Conservation (phyloP, 2,329 filamentous ascomycete genomes). For the Mollisiaceae sp. region DNA sequence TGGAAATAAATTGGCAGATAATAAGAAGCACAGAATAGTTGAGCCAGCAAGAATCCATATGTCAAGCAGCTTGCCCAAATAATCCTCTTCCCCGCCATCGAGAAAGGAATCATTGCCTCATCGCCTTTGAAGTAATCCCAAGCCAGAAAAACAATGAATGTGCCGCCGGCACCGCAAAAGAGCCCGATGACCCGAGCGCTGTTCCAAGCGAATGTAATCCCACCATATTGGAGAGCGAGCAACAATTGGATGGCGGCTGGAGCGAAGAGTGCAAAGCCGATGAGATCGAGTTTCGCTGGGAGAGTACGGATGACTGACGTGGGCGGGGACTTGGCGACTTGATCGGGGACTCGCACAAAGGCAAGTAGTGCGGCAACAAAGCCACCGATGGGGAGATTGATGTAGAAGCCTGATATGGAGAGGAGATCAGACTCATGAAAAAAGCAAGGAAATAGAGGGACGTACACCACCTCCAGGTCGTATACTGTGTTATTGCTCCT, state of each 20-base stretch:
- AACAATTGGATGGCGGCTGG: constrained; percentile 41
- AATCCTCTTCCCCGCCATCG: constrained; percentile 29
- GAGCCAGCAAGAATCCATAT: constrained; percentile 14
- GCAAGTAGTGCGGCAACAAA: constrained; percentile 42
- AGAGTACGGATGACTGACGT: neutral
- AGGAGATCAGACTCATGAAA: neutral
- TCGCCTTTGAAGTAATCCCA: constrained; percentile 37
- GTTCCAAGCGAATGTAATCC: constrained; percentile 41
- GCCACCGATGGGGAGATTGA: constrained; percentile 49
- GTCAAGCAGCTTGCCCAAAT: constrained; percentile 27
- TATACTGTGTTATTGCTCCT: constrained; percentile 42
- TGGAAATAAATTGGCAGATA: constrained; percentile 43
- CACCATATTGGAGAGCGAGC: constrained; percentile 44
- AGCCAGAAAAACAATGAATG: constrained; percentile 33
- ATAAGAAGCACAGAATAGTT: constrained; percentile 16
- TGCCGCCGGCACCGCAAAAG: constrained; percentile 31
- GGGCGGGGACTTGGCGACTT: neutral
- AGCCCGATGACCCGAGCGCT: constrained; percentile 36
- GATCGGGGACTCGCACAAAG: constrained; percentile 41
- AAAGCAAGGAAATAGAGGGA: neutral
- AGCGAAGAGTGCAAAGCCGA: constrained; percentile 43
- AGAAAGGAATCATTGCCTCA: constrained; percentile 36
- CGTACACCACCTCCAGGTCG: constrained; percentile 40
- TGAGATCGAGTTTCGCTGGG: constrained; percentile 39
- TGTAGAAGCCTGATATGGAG: constrained; percentile 42